Evolutionary conservation across 2,329 filamentous ascomycete species (phyloP).

Genomic region (Fusarium nygamai): DNA sequence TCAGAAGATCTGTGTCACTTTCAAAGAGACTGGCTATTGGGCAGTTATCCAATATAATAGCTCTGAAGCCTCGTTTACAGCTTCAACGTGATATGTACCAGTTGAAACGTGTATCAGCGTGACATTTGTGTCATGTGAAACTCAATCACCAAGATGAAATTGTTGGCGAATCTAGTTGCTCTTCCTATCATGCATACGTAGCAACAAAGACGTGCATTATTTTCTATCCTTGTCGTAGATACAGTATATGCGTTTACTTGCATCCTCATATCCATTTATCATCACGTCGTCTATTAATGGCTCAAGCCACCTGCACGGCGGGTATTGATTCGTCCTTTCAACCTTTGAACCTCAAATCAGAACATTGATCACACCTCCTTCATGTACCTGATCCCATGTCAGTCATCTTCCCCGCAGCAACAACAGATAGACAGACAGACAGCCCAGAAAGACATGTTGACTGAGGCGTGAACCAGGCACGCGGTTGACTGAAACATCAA

Average conservation of each 20-base stretch:
- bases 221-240: neutral
- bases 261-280: neutral
- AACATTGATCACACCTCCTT: slow-evolving; percentile 14
- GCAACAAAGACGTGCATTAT: neutral
- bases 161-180: neutral
- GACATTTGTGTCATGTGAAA: neutral
- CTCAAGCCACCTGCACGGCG: slow-evolving; percentile 19
- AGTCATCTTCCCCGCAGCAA: slow-evolving; percentile 31
- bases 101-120: neutral
- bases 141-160: neutral
- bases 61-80: neutral
- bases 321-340: slow-evolving; percentile 21
- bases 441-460: neutral
- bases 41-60: neutral
- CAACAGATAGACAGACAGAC: neutral
- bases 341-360: slow-evolving; percentile 14
- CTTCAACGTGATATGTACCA: neutral
- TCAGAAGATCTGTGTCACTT: neutral
- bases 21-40: neutral
- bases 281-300: slow-evolving; percentile 5
- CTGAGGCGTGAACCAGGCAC: slow-evolving; percentile 16
- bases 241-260: neutral
- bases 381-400: slow-evolving; percentile 4
- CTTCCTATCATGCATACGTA: neutral
- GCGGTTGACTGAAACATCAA: slow-evolving; percentile 28